These are phyloP conservation scores for Cardamine occulta DNA, from an alignment of 345 rosid species.

Conservation along the genomic window DNA sequence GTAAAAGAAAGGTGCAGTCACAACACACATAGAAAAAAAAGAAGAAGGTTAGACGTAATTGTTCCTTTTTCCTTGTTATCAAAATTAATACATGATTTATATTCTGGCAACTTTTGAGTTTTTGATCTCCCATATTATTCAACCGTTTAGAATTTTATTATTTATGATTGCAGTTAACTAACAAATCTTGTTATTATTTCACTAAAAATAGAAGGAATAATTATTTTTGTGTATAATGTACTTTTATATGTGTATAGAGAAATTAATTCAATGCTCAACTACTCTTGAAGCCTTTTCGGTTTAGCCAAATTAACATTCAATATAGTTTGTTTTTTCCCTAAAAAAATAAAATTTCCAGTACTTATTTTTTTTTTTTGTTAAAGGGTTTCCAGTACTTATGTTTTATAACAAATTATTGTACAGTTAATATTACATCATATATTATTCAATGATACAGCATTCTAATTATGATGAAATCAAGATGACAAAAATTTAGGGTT, in stretches of 20 bases:
- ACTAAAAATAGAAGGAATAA: not conserved
- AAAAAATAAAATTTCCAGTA: too few relatives aligned
- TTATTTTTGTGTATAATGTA: not conserved
- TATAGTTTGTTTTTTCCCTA: not conserved
- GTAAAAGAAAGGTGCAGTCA: not conserved
- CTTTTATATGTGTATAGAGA: not conserved
- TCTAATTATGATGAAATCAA: slow-evolving; percentile 11
- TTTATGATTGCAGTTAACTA: not conserved
- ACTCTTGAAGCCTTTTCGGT: not conserved
- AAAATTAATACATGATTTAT: not conserved
- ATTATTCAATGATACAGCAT: not conserved
- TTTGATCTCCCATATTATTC: not conserved
- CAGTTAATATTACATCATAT: slow-evolving; percentile 6
- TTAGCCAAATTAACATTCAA: not conserved
- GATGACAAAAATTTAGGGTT: slow-evolving; percentile 1
- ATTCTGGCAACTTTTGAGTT: not conserved
- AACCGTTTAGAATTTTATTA: not conserved
- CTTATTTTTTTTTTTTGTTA: too few relatives aligned
- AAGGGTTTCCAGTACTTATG: too few relatives aligned
- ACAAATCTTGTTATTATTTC: not conserved
- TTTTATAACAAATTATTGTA: not conserved
- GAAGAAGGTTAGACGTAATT: not conserved
- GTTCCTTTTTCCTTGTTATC: not conserved
- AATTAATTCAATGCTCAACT: not conserved
- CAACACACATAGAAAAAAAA: too few relatives aligned